Conservation (phyloP, 805 yeast genomes). For the Metschnikowia anglica region DNA sequence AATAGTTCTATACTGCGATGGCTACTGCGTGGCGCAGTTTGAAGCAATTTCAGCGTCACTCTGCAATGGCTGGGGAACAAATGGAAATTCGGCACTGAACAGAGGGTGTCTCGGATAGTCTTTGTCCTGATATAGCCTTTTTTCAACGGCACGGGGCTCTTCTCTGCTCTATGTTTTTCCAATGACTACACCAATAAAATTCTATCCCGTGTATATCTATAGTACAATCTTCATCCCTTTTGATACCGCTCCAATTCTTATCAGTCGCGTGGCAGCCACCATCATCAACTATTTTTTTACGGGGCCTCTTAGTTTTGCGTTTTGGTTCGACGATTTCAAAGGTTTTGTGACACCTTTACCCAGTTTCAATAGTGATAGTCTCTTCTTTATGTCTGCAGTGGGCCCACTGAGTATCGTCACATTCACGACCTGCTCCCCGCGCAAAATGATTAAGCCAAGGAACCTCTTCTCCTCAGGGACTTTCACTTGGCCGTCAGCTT, state of each 20-base stretch:
- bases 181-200: background rate
- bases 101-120: background rate
- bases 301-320: slow-evolving; percentile 27
- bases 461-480: slow-evolving; percentile 67
- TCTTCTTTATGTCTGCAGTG: slow-evolving; percentile 42
- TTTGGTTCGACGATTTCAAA: slow-evolving; percentile 33
- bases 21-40: too few species aligned
- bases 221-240: slow-evolving; percentile 1
- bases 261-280: too few species aligned
- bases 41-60: too few species aligned
- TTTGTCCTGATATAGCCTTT: background rate
- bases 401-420: slow-evolving; percentile 66
- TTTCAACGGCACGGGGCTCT: background rate
- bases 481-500: slow-evolving; percentile 27
- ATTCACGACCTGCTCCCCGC: slow-evolving; percentile 86
- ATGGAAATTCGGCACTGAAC: too few species aligned
- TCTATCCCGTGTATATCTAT: slow-evolving; percentile 6
- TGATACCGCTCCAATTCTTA: background rate
- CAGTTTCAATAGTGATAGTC: slow-evolving; percentile 21
- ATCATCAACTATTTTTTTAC: slow-evolving; percentile 5
- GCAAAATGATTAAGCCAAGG: slow-evolving; percentile 75
- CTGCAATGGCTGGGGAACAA: too few species aligned
- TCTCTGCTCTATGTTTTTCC: too few species aligned
- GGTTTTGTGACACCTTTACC: slow-evolving; percentile 34
- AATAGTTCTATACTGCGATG: too few species aligned